Evolutionary conservation across 164 flowering plant species (phyloP), one percentile per base, ranked within the genome.

Genomic region (Magnolia changhungtana): DNA sequence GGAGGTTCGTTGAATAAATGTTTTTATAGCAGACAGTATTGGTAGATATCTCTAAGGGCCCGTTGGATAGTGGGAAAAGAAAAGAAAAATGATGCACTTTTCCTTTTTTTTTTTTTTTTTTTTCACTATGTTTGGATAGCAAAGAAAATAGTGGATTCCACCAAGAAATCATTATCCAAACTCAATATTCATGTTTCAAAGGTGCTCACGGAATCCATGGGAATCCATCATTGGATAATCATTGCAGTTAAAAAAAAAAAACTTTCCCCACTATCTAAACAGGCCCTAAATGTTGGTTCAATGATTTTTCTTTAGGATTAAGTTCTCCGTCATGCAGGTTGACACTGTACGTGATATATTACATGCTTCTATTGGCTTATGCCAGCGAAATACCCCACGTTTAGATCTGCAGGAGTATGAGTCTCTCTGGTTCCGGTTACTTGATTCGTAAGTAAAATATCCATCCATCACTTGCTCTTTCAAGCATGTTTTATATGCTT

Each of bases 371-470:
- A 84, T 94, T 80, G 92, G 91, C 64, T 78, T 96, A 73, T 96
- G 99, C 81, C 97, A 96, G 82, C 85, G 98, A 75, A 96, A 96
- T 81, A 90, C 95, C 70, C 88, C 89, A 71, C 93, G 99, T 20
- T 81, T 96, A 84, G 90, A 89, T 76, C 85, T 88, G 20, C 91
- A 91, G 69, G 98, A 96, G 82, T 88, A 97, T 2, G 96, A 96
- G 83, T 83, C 80, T 71, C 88, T 94, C 50, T 96, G 98, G 99
- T 96, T 96, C 77, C 87, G 71, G 79, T 84, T 92, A 73, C 97
- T 96, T 74, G 98, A 96, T 81, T 85, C 91, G 99, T 96, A 82
- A 89, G 97, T 81, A 66, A 1, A 31, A 71, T n/a, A 75, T 50
- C 21, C 71, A 69, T 69, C 61, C 24, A 23, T 50, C 24, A 16